Base-by-base conservation (phyloP, 768 basidiomycete genomes). In the Termitomyces sp. region DNA sequence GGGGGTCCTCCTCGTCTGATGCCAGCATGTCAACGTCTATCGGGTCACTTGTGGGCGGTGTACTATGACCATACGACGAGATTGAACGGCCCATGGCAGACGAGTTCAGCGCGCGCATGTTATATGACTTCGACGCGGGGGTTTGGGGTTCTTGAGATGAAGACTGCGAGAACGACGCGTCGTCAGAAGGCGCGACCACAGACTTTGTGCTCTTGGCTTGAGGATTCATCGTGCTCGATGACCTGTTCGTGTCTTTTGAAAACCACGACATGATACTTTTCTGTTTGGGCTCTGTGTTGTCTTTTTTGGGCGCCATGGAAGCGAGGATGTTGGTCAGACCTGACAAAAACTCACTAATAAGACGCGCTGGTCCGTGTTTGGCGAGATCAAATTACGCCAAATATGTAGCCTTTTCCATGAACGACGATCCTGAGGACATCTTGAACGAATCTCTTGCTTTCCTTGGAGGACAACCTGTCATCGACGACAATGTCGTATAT, bases 261-360 rank as follows among this genome's bases (percentile, higher is more conserved):
- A 91, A 88, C 71, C 82, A 91, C 4, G 84, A 80, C 67, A 83
- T 83, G 9, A 91, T 76, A 62, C 84, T 89, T 65, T 89, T 90
- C 67, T 91, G 89, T 61, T 86, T 61, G 46, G 71, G 68, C 21
- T 82, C 80, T 1, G 67, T 63, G 9, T 75, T 72, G 2, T 66
- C 52, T 60, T 76, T 78, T 52, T 76, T 76, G n/a, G 74, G 71
- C n/a, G 75, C 59, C 76, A 78, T 78, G 27, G 34, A 32, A 23
- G 30, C 30, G 12, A 54, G 23, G 37, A 35, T 34, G 25, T 51
- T 16, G n/a, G 41, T 34, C 25, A 41, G 23, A 11, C 5, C 16
- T 37, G 35, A 37, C 5, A 25, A 37, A 55, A 41, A 39, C 30
- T 35, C 11, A 7, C 21, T 28, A 49, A 45, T 39, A 39, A 55